Evolutionary conservation across 2,329 filamentous ascomycete genomes (phyloP).

Genomic region (Aspergillus piperis): DNA sequence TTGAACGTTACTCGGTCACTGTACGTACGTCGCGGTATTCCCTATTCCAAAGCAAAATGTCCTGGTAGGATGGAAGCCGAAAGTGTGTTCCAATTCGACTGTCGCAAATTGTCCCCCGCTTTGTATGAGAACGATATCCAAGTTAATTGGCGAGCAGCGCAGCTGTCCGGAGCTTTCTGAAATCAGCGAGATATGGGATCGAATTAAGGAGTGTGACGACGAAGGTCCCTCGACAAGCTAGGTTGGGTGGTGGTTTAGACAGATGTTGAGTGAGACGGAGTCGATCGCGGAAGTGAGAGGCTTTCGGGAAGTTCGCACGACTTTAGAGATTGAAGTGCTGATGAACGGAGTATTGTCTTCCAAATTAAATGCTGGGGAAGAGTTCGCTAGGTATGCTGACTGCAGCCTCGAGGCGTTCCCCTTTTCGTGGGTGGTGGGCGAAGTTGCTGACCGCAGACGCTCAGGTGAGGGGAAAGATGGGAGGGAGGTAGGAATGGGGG

Average conservation of each 20-base stretch:
- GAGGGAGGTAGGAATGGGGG: slow-evolving; percentile 1
- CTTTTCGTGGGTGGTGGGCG: neutral
- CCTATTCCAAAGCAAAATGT: neutral
- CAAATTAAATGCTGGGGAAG: neutral
- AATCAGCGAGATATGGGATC: neutral
- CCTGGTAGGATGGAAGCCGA: neutral
- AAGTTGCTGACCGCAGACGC: neutral
- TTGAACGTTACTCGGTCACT: neutral
- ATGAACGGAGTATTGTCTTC: neutral
- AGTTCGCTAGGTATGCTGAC: neutral
- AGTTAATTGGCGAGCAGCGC: neutral
- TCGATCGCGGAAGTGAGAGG: slow-evolving; percentile 1
- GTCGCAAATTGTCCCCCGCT: neutral
- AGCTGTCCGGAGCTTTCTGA: neutral
- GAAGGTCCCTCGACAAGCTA: neutral
- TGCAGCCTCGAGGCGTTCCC: neutral
- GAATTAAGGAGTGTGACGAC: neutral
- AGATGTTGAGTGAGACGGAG: neutral
- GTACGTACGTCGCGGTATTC: slow-evolving; percentile 2
- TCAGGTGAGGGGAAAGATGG: slow-evolving; percentile 5
- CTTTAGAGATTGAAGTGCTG: neutral
- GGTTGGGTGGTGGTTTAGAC: neutral
- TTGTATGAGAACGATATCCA: neutral
- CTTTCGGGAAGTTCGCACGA: neutral
- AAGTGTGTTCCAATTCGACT: neutral